Percentiles rank a stretch among this genome's conserved stretches.
Evolutionary conservation across 805 yeast genomes (phyloP).

Genomic region (Suhomyces tanzawaensis): DNA sequence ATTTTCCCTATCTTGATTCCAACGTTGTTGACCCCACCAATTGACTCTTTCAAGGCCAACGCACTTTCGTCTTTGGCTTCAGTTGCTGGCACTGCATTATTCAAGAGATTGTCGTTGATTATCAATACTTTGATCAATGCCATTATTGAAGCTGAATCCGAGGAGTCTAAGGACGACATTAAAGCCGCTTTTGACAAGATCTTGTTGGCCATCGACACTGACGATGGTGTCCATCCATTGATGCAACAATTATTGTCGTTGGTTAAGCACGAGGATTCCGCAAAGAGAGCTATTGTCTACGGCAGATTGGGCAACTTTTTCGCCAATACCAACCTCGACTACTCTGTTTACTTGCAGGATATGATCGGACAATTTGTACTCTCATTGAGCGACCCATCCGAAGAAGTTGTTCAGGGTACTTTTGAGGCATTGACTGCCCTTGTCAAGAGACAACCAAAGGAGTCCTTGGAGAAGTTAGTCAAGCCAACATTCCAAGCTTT

Average conservation of each 20-base stretch:
- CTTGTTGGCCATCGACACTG: constrained; percentile 69
- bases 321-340: constrained; percentile 61
- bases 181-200: constrained; percentile 62
- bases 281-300: constrained; percentile 60
- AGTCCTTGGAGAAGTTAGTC: constrained; percentile 71
- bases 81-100: constrained; percentile 83
- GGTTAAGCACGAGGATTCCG: constrained; percentile 71
- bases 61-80: constrained; percentile 85
- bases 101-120: constrained; percentile 68
- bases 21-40: constrained; percentile 75
- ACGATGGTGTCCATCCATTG: constrained; percentile 79
- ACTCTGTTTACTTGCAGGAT: constrained; percentile 70
- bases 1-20: constrained; percentile 94
- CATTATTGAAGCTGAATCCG: constrained; percentile 39
- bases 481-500: constrained; percentile 79
- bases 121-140: constrained; percentile 72
- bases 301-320: constrained; percentile 73
- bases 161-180: constrained; percentile 41
- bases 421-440: constrained; percentile 64
- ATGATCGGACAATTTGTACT: constrained; percentile 68
- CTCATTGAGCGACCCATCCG: constrained; percentile 68
- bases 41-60: constrained; percentile 78
- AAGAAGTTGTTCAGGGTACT: constrained; percentile 60
- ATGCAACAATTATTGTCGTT: constrained; percentile 76
- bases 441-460: constrained; percentile 71